These are phyloP conservation scores for Stephanodiscus triporus DNA, from an alignment of 108 stramenopile genomes.

Conservation along the genomic window DNA sequence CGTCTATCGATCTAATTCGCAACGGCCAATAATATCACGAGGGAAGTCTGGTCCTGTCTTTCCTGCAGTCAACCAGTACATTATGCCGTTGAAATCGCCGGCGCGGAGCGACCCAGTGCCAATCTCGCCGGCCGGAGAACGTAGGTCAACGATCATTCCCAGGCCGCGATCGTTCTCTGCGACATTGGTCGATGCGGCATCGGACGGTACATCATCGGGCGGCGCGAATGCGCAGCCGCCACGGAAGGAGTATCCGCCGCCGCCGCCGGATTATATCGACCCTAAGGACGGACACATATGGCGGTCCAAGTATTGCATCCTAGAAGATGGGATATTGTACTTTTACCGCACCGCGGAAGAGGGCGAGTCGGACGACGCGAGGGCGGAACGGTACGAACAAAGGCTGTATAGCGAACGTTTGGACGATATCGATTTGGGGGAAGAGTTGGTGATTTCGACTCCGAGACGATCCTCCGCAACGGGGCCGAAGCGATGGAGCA, in stretches of 20 bases:
- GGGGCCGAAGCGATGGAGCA: constrained; percentile 11
- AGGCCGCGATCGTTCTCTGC: background rate
- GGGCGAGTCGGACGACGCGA: constrained; percentile 67
- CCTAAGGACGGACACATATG: constrained; percentile 75
- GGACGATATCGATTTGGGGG: constrained; percentile 19
- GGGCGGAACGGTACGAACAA: constrained; percentile 58
- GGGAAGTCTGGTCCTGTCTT: background rate
- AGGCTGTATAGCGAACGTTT: constrained; percentile 14
- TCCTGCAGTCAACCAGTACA: constrained; percentile 18
- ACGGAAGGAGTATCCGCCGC: constrained; percentile 31
- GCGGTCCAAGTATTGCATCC: constrained; percentile 78
- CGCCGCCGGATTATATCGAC: constrained; percentile 61
- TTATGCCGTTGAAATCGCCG: constrained; percentile 37
- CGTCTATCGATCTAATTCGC: background rate
- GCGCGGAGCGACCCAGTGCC: constrained; percentile 38
- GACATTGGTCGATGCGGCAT: too few species aligned
- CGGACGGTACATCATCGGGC: constrained; percentile 15
- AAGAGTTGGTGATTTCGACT: constrained; percentile 9
- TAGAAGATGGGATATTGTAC: constrained; percentile 76
- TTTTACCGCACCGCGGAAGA: constrained; percentile 75
- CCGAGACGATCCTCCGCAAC: background rate
- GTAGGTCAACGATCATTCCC: background rate
- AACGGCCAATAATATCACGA: background rate
- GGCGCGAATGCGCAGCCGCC: background rate
- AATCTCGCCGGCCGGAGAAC: constrained; percentile 16